Conservation (phyloP, 2,329 filamentous ascomycete species). For the Macrophomina tecta region DNA sequence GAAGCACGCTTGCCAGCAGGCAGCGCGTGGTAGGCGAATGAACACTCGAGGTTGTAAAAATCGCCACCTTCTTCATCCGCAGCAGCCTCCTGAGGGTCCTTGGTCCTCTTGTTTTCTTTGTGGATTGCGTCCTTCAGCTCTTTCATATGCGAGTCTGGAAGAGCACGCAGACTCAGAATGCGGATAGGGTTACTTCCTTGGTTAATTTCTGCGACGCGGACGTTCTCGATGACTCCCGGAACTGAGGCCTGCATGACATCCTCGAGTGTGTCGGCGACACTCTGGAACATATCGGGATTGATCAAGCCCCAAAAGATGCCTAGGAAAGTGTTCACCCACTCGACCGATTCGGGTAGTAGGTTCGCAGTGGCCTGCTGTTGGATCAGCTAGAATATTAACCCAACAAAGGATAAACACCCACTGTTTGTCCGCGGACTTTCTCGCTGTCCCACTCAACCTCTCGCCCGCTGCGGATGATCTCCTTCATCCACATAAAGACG, state of each 20-base stretch:
- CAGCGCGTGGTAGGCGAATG: slow-evolving; percentile 88
- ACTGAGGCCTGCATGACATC: slow-evolving; percentile 98
- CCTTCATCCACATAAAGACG: slow-evolving; percentile 88
- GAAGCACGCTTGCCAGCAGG: slow-evolving; percentile 73
- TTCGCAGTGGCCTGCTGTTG: slow-evolving; percentile 73
- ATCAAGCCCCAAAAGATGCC: slow-evolving; percentile 87
- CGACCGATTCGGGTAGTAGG: slow-evolving; percentile 86
- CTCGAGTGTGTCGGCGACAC: slow-evolving; percentile 88
- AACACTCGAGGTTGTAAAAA: slow-evolving; percentile 90
- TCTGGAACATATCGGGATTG: slow-evolving; percentile 94
- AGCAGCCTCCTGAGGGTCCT: slow-evolving; percentile 84
- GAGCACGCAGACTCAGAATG: slow-evolving; percentile 82
- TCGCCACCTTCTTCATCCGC: slow-evolving; percentile 90
- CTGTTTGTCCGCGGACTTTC: slow-evolving; percentile 79
- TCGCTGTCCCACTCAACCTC: slow-evolving; percentile 90
- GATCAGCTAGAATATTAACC: neutral
- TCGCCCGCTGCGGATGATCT: slow-evolving; percentile 79
- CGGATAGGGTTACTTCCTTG: slow-evolving; percentile 91
- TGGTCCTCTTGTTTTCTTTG: slow-evolving; percentile 77
- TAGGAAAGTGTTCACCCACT: slow-evolving; percentile 92
- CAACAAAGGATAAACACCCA: slow-evolving; percentile 41
- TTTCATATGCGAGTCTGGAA: slow-evolving; percentile 81
- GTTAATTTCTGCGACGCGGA: slow-evolving; percentile 92
- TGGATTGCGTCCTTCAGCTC: slow-evolving; percentile 83
- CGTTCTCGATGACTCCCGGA: slow-evolving; percentile 88